Percentiles rank a stretch among this genome's conserved stretches.
phyloP scores from a whole-genome alignment of 176 grass and related monocot species.

The Triticum monococcum region DNA sequence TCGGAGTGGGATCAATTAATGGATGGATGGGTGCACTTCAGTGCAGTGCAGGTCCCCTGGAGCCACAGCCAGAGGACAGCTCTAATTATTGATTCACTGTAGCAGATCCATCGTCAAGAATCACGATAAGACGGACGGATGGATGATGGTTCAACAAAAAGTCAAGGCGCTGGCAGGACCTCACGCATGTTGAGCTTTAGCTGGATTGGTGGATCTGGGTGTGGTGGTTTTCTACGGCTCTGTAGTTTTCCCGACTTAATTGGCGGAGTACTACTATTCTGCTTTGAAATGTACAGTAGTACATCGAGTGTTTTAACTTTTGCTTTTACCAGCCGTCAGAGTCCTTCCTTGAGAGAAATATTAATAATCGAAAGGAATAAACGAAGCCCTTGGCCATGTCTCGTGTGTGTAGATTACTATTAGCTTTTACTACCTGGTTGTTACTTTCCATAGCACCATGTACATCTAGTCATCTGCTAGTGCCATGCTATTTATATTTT shows the following conservation, averaged over 20 bases:
- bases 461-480: not conserved
- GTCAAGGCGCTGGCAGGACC: slow-evolving; percentile 25
- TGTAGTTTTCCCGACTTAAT: not conserved
- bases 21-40: not conserved
- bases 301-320: not conserved
- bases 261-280: not conserved
- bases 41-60: slow-evolving; percentile 6
- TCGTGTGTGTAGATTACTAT: not conserved
- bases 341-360: not conserved
- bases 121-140: slow-evolving; percentile 3
- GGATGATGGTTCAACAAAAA: not conserved
- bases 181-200: not conserved
- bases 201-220: not conserved
- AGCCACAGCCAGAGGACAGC: not conserved
- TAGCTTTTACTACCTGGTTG: not conserved
- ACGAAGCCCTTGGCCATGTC: not conserved
- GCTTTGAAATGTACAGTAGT: slow-evolving; percentile 3
- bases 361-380: not conserved
- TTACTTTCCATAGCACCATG: not conserved
- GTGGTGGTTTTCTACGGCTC: slow-evolving; percentile 20
- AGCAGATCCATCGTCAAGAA: slow-evolving; percentile 11
- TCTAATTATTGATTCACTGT: not conserved
- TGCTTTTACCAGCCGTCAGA: not conserved
- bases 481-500: not conserved
- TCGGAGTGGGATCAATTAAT: slow-evolving; percentile 25